Conservation (phyloP, 805 yeast genomes). For the Sugiyamaella chiloensis region DNA sequence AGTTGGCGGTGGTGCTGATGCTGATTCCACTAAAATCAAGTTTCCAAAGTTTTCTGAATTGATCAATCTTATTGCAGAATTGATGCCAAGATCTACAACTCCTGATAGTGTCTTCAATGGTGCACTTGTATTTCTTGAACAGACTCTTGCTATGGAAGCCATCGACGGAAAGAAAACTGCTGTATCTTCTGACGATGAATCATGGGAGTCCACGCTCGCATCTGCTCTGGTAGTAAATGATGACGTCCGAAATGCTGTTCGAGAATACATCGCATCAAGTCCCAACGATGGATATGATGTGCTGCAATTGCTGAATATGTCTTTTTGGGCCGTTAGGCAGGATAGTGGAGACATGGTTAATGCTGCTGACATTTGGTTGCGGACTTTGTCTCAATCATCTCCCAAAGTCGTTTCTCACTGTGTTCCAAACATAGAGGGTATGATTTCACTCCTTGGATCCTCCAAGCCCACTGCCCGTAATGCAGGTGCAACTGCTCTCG, state of each 20-base stretch:
- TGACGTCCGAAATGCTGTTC: conserved; percentile 39
- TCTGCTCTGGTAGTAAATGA: conserved; percentile 65
- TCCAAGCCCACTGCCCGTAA: conserved; percentile 20
- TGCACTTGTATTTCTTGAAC: conserved; percentile 53
- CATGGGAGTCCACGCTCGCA: conserved; percentile 68
- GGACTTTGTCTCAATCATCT: conserved; percentile 23
- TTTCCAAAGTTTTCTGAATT: conserved; percentile 57
- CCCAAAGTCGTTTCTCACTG: conserved; percentile 14
- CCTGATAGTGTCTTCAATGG: conserved; percentile 23
- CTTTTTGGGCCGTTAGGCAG: conserved; percentile 36
- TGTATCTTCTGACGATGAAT: conserved; percentile 65
- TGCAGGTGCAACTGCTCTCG: conserved; percentile 45
- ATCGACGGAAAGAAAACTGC: conserved; percentile 47
- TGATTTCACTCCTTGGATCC: conserved; percentile 2
- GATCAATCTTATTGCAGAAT: conserved; percentile 24
- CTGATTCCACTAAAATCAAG: conserved; percentile 32
- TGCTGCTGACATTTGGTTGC: conserved; percentile 19
- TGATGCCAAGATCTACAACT: not conserved
- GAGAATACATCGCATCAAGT: conserved; percentile 22
- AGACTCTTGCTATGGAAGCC: conserved; percentile 65
- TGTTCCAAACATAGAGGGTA: not conserved
- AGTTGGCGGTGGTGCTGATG: conserved; percentile 27
- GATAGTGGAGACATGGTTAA: conserved; percentile 10
- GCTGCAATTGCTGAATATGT: conserved; percentile 31
- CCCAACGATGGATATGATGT: conserved; percentile 12